These are phyloP conservation scores for Lactarius indigo DNA, from an alignment of 768 basidiomycete species.

Conservation along the genomic window DNA sequence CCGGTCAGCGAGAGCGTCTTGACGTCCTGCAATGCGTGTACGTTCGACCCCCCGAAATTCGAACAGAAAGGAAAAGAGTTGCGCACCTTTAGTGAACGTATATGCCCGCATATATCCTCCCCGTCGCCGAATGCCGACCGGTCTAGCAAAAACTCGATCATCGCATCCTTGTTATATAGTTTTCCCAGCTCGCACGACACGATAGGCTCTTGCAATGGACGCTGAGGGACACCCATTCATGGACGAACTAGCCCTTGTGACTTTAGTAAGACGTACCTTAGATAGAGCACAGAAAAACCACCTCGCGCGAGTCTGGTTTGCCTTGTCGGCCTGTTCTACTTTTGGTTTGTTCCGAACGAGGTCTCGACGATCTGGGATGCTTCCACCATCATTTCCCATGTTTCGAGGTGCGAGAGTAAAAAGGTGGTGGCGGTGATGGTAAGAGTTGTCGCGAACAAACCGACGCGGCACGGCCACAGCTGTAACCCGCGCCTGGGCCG, in stretches of 20 bases:
- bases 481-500: neutral
- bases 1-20: slow-evolving; percentile 77
- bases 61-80: neutral
- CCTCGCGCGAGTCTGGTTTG: slow-evolving; percentile 79
- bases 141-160: slow-evolving; percentile 88
- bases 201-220: slow-evolving; percentile 81
- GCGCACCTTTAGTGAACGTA: slow-evolving; percentile 83
- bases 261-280: slow-evolving; percentile 57
- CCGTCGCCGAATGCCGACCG: slow-evolving; percentile 85
- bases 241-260: neutral
- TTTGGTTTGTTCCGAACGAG: slow-evolving; percentile 71
- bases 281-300: slow-evolving; percentile 96
- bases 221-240: slow-evolving; percentile 40
- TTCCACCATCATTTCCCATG: slow-evolving; percentile 90
- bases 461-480: neutral
- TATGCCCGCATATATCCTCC: slow-evolving; percentile 87
- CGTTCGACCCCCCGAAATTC: neutral
- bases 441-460: neutral
- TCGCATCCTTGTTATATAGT: slow-evolving; percentile 92
- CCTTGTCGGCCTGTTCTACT: slow-evolving; percentile 87
- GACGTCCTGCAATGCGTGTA: slow-evolving; percentile 58
- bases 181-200: slow-evolving; percentile 92
- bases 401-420: neutral
- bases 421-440: neutral
- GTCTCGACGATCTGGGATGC: slow-evolving; percentile 80